These are phyloP conservation scores for Apostasia ramifera DNA, from an alignment of 106 monocot species.

Conservation along the genomic window DNA sequence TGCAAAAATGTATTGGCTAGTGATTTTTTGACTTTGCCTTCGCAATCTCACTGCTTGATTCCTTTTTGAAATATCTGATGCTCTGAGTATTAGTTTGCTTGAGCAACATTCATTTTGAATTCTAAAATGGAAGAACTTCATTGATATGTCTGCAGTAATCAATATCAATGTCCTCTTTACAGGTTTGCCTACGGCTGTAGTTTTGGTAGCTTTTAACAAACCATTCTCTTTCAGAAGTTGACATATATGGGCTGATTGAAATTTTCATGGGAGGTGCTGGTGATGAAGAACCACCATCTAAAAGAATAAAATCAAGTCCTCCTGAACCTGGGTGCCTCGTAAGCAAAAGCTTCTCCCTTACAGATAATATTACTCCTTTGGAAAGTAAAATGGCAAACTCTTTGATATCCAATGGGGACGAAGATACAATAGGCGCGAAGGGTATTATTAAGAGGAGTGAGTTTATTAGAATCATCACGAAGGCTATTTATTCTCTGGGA, in stretches of 20 bases:
- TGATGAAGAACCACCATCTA: slow-evolving; percentile 62
- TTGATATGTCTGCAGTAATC: too few relatives aligned
- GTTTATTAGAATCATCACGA: slow-evolving; percentile 70
- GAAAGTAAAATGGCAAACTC: slow-evolving; percentile 50
- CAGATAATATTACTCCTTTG: slow-evolving; percentile 36
- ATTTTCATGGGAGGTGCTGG: slow-evolving; percentile 74
- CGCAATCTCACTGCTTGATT: too few relatives aligned
- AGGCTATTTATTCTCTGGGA: slow-evolving; percentile 69
- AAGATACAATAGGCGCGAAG: slow-evolving; percentile 46
- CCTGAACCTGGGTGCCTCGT: slow-evolving; percentile 19
- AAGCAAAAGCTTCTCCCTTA: slow-evolving; percentile 20
- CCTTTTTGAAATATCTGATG: too few relatives aligned
- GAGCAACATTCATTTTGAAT: too few relatives aligned
- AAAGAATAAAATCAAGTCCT: slow-evolving; percentile 46
- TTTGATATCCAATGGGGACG: slow-evolving; percentile 44
- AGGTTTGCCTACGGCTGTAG: too few relatives aligned
- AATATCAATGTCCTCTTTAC: too few relatives aligned
- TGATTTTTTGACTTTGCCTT: too few relatives aligned
- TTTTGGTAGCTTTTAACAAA: too few relatives aligned
- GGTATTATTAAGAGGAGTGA: slow-evolving; percentile 58
- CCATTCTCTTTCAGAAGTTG: not conserved
- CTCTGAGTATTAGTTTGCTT: too few relatives aligned
- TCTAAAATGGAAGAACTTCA: too few relatives aligned
- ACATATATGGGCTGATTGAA: slow-evolving; percentile 64
- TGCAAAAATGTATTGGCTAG: too few relatives aligned